These are phyloP conservation scores for Butyriboletus loyo DNA, from an alignment of 768 basidiomycete genomes.

Conservation along the genomic window DNA sequence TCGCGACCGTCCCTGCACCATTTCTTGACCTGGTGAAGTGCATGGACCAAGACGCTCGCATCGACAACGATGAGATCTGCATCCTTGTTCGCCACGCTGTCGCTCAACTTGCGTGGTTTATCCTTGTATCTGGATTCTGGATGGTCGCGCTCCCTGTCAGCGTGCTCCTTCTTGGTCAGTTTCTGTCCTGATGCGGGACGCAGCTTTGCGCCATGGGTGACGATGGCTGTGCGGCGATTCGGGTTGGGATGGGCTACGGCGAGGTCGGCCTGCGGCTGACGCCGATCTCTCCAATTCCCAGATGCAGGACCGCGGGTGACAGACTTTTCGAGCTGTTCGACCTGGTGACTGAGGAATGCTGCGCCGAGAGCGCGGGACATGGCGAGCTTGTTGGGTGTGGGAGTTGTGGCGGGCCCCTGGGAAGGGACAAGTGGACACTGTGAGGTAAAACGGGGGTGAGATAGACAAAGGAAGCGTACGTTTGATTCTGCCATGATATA, in stretches of 20 bases:
- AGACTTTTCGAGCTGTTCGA: constrained; percentile 81
- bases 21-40: constrained; percentile 72
- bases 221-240: constrained; percentile 16
- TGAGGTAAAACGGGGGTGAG: not conserved
- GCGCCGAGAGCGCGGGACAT: constrained; percentile 88
- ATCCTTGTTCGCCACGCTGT: constrained; percentile 46
- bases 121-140: constrained; percentile 15
- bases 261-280: constrained; percentile 25
- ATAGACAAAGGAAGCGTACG: not conserved
- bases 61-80: constrained; percentile 78
- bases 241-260: constrained; percentile 9
- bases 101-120: constrained; percentile 23
- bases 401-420: constrained; percentile 23
- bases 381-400: constrained; percentile 57
- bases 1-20: constrained; percentile 77
- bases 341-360: constrained; percentile 83
- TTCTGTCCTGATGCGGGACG: constrained; percentile 22
- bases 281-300: constrained; percentile 61
- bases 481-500: constrained; percentile 20
- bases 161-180: constrained; percentile 20
- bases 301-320: constrained; percentile 52
- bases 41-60: constrained; percentile 79
- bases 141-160: constrained; percentile 21
- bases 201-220: constrained; percentile 19
- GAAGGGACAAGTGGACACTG: too few relatives aligned